Evolutionary conservation across 257 asterid species (phyloP), one percentile per base, ranked within the genome.

Genomic region (Craterostigma plantagineum): DNA sequence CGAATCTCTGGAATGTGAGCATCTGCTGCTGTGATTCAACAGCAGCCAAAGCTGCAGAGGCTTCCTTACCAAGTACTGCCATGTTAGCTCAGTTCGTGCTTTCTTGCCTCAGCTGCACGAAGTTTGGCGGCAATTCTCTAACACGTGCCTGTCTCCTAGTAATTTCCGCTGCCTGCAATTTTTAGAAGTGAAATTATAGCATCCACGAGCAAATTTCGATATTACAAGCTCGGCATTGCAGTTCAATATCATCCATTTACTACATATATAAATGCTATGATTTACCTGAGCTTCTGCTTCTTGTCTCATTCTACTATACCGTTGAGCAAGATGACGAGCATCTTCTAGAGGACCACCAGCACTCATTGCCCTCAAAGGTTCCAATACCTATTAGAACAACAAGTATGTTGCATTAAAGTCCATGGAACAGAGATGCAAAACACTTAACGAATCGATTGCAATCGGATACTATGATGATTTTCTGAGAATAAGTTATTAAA

Each of bases 271-370:
- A 8, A 45, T 36, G 10, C 52, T 34, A 43, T 40, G 33, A 58
- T 64, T n/a, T 65, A 90, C 95, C 79, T 82, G 98, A 17, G 78
- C 62, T 73, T 90, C 95, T 36, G 95, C 95, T 46, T 90, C 99
- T 77, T 82, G 98, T 58, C 98, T 79, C 98, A 87, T 70, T 57
- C 57, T 69, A 68, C 98, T 87, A 55, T 82, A 87, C 50, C 95
- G 82, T 68, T 87, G 98, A 54, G 98, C 98, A 54, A 87, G 86
- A 68, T 82, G 93, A n/a, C 95, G 93, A 63, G 98, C 98, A 62
- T 87, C 98, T 67, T 87, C 98, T 40, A 87, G 62, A 43, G 91
- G 95, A 58, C 91, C 66, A 48, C 95, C 79, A 35, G 15, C 27
- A 56, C 70, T 71, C 92, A 87, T 76, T 50, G 93, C 83, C 60